These are phyloP conservation scores for Hydnomerulius pinastri DNA, from an alignment of 768 basidiomycete genomes.

Conservation along the genomic window DNA sequence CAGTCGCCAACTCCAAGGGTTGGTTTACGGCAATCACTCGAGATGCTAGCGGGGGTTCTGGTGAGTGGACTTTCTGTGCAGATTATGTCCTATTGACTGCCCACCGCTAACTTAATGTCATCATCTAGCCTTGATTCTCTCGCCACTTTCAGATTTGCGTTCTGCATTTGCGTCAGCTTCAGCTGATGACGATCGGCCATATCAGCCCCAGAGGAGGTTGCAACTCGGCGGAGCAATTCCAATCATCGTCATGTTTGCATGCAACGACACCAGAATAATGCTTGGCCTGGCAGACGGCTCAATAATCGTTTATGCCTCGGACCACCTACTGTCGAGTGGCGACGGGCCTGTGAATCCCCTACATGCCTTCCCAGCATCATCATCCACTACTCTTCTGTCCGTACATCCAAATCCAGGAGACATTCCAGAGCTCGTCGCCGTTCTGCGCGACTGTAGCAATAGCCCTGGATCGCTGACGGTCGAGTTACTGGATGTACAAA, in stretches of 20 bases:
- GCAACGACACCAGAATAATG: constrained; percentile 59
- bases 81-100: not conserved
- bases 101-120: not conserved
- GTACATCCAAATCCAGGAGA: constrained; percentile 65
- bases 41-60: constrained; percentile 34
- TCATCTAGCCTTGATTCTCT: constrained; percentile 56
- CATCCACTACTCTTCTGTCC: constrained; percentile 49
- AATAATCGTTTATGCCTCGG: constrained; percentile 60
- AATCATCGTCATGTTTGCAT: constrained; percentile 56
- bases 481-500: constrained; percentile 58
- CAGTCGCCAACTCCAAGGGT: constrained; percentile 57
- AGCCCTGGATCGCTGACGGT: constrained; percentile 45
- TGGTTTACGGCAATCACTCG: constrained; percentile 70
- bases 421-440: constrained; percentile 58
- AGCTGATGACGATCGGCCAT: constrained; percentile 39
- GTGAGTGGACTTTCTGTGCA: constrained; percentile 30
- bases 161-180: constrained; percentile 48
- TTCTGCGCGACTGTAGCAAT: constrained; percentile 45
- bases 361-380: constrained; percentile 46
- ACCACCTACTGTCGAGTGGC: constrained; percentile 49
- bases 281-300: constrained; percentile 61
- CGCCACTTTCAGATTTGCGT: constrained; percentile 63
- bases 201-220: constrained; percentile 55
- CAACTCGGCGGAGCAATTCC: constrained; percentile 47
- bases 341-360: constrained; percentile 46